These are phyloP conservation scores for Taphrina deformans DNA, from an alignment of 1,139 yeast species.

Conservation along the genomic window DNA sequence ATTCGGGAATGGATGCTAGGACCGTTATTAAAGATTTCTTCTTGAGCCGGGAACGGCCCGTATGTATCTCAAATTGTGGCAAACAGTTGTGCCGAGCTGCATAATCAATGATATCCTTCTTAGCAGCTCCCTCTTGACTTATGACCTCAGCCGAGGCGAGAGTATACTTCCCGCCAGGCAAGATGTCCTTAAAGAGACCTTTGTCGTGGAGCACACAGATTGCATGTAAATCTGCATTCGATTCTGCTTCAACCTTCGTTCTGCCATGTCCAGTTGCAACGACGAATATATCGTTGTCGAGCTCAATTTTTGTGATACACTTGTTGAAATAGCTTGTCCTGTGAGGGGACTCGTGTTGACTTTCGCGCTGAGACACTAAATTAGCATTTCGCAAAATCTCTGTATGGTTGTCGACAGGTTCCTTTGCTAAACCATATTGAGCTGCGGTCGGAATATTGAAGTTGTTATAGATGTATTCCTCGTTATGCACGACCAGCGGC, in stretches of 20 bases:
- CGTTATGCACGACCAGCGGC: background rate
- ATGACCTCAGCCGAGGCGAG: background rate
- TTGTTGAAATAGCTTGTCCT: background rate
- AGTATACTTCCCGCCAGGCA: conserved; percentile 23
- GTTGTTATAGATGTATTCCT: conserved; percentile 25
- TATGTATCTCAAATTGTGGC: conserved; percentile 21
- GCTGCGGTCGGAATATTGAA: conserved; percentile 13
- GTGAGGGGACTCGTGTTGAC: background rate
- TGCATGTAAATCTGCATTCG: conserved; percentile 22
- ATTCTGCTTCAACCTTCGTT: conserved; percentile 4
- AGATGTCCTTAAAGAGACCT: conserved; percentile 22
- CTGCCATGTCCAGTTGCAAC: conserved; percentile 24
- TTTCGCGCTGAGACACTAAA: background rate
- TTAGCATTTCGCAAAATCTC: conserved; percentile 9
- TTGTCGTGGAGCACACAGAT: conserved; percentile 12
- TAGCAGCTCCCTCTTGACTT: conserved; percentile 12
- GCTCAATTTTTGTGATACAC: background rate
- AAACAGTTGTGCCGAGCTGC: conserved; percentile 27
- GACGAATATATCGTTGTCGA: conserved; percentile 4
- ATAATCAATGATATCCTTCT: conserved; percentile 24
- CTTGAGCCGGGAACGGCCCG: conserved; percentile 14
- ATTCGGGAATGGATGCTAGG: conserved; percentile 9
- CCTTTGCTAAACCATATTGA: conserved; percentile 11
- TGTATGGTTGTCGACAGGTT: conserved; percentile 16
- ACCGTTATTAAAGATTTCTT: background rate